These are phyloP conservation scores for Hypomyces perniciosus DNA, from an alignment of 2,329 filamentous ascomycete genomes.

Conservation along the genomic window DNA sequence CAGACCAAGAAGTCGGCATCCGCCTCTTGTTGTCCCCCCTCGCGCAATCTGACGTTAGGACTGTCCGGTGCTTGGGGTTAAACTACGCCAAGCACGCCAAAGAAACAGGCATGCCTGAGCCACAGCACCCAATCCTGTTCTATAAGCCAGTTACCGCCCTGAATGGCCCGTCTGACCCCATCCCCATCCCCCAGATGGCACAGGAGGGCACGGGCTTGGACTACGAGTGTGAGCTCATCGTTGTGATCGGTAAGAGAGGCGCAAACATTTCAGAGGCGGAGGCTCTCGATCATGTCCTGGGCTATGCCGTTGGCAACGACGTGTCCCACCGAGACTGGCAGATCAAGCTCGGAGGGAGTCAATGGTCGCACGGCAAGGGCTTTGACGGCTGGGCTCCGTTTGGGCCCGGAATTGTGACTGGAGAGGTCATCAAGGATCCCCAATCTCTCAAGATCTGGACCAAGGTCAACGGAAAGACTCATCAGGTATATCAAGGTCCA, in stretches of 20 bases:
- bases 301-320: conserved; percentile 72
- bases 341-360: conserved; percentile 58
- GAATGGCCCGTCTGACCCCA: conserved; percentile 56
- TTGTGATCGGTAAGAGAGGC: conserved; percentile 64
- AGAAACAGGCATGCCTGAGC: conserved; percentile 63
- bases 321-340: conserved; percentile 78
- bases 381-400: conserved; percentile 72
- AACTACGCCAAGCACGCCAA: conserved; percentile 69
- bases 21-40: conserved; percentile 57
- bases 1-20: conserved; percentile 53
- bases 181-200: conserved; percentile 59
- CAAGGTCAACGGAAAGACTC: conserved; percentile 51
- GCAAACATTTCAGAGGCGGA: conserved; percentile 57
- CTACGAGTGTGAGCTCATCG: conserved; percentile 75
- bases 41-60: conserved; percentile 55
- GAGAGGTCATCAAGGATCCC: conserved; percentile 49
- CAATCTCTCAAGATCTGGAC: conserved; percentile 52
- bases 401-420: conserved; percentile 63
- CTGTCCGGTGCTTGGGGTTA: conserved; percentile 63
- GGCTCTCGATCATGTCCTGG: conserved; percentile 67
- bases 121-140: conserved; percentile 67
- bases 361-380: conserved; percentile 67
- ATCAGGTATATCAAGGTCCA: conserved; percentile 37
- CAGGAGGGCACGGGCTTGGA: conserved; percentile 63
- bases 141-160: conserved; percentile 58